phyloP scores from a whole-genome alignment of 257 asterid genomes.

The Forsythia suspensa region DNA sequence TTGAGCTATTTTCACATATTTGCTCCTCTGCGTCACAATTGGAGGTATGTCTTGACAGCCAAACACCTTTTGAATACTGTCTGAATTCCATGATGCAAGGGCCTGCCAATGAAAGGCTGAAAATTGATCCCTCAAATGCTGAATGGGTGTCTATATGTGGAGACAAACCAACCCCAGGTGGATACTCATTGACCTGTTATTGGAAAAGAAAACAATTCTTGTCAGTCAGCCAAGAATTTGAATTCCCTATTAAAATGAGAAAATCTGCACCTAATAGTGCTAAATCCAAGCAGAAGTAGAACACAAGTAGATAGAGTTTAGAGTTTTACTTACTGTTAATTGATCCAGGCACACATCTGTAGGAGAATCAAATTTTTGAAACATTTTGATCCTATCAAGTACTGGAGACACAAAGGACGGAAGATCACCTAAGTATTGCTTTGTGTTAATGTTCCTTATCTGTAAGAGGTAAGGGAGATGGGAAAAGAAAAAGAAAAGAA shows the following conservation, averaged over 20 bases:
- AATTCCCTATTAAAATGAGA: slow-evolving; percentile 9
- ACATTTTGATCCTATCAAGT: slow-evolving; percentile 54
- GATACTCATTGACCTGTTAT: slow-evolving; percentile 91
- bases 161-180: slow-evolving; percentile 90
- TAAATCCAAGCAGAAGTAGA: slow-evolving; percentile 5
- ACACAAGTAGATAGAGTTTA: neutral
- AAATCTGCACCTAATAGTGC: neutral
- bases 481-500: slow-evolving; percentile 6
- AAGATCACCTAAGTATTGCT: slow-evolving; percentile 75
- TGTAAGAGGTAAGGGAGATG: slow-evolving; percentile 31
- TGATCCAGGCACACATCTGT: slow-evolving; percentile 60
- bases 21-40: slow-evolving; percentile 40
- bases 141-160: slow-evolving; percentile 99
- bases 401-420: slow-evolving; percentile 71
- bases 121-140: slow-evolving; percentile 81
- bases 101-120: slow-evolving; percentile 95
- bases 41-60: slow-evolving; percentile 44
- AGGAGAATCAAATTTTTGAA: slow-evolving; percentile 44
- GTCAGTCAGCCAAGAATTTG: slow-evolving; percentile 12
- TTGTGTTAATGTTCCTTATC: slow-evolving; percentile 88
- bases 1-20: slow-evolving; percentile 33
- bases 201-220: slow-evolving; percentile 1
- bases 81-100: slow-evolving; percentile 98
- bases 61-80: slow-evolving; percentile 61
- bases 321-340: slow-evolving; percentile 62